Conservation (phyloP, 495 filamentous ascomycete species). For the Aspergillus egyptiacus region DNA sequence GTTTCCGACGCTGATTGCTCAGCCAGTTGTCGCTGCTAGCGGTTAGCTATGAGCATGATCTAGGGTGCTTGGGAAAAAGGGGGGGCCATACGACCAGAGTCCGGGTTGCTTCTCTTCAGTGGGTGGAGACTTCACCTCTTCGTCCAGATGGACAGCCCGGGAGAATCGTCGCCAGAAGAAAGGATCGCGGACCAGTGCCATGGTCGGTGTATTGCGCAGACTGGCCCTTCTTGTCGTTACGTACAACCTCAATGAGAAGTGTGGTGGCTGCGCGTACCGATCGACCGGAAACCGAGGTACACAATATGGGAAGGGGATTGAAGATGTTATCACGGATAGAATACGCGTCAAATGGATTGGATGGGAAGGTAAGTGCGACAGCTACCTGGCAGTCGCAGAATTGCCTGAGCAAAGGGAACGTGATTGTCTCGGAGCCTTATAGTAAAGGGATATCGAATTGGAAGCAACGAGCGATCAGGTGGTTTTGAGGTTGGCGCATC, state of each 20-base stretch:
- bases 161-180: constrained; percentile 60
- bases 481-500: not conserved
- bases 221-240: no score
- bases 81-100: constrained; percentile 16
- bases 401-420: not conserved
- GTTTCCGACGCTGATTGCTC: constrained; percentile 28
- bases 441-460: not conserved
- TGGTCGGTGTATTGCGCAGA: constrained; percentile 1
- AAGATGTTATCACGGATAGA: not conserved
- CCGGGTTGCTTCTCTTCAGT: constrained; percentile 14
- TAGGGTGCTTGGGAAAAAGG: no score
- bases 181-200: constrained; percentile 51
- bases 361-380: not conserved
- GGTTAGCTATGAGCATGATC: no score
- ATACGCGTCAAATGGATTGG: not conserved
- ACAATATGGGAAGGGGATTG: not conserved
- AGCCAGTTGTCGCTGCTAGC: constrained; percentile 29
- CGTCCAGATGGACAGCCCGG: constrained; percentile 49
- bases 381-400: not conserved
- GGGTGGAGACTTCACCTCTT: constrained; percentile 24
- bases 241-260: no score
- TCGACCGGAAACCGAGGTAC: not conserved
- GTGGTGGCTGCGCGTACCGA: not conserved
- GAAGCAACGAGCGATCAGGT: not conserved
- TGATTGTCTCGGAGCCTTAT: no score